These are phyloP conservation scores for Fusarium drepaniforme DNA, from an alignment of 2,329 filamentous ascomycete genomes.

Conservation along the genomic window DNA sequence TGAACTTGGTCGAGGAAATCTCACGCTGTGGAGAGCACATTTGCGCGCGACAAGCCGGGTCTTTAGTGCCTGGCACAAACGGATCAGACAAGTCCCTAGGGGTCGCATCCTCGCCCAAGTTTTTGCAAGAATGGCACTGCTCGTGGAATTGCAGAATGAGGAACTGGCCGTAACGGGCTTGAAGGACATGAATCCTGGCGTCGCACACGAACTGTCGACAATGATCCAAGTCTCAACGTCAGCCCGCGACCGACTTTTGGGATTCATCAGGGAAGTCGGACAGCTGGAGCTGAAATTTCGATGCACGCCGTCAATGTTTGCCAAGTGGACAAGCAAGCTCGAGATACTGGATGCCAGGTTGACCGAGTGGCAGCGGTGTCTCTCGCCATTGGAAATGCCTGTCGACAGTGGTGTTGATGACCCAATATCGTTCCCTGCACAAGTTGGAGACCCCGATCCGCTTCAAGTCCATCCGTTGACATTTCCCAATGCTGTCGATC, in stretches of 20 bases:
- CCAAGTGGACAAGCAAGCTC: background rate
- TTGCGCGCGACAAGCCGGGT: background rate
- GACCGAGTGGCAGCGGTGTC: background rate
- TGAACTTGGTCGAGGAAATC: background rate
- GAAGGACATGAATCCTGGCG: background rate
- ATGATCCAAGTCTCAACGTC: background rate
- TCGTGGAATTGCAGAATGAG: background rate
- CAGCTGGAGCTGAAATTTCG: background rate
- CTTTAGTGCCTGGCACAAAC: background rate
- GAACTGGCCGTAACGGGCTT: background rate
- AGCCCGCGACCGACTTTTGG: background rate
- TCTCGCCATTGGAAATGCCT: background rate
- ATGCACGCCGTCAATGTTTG: background rate
- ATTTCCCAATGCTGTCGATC: background rate
- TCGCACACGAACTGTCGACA: background rate
- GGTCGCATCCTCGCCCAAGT: background rate
- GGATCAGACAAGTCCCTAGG: background rate
- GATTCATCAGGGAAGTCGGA: background rate
- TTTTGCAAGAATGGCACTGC: background rate
- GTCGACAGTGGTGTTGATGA: background rate
- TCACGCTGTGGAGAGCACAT: background rate
- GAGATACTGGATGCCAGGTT: background rate
- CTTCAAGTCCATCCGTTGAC: background rate
- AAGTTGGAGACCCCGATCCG: background rate
- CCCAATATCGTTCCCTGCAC: background rate